Evolutionary conservation across 139 green algal genomes (phyloP), one percentile per base, ranked within the genome.

Genomic region (Marvania coccoides): DNA sequence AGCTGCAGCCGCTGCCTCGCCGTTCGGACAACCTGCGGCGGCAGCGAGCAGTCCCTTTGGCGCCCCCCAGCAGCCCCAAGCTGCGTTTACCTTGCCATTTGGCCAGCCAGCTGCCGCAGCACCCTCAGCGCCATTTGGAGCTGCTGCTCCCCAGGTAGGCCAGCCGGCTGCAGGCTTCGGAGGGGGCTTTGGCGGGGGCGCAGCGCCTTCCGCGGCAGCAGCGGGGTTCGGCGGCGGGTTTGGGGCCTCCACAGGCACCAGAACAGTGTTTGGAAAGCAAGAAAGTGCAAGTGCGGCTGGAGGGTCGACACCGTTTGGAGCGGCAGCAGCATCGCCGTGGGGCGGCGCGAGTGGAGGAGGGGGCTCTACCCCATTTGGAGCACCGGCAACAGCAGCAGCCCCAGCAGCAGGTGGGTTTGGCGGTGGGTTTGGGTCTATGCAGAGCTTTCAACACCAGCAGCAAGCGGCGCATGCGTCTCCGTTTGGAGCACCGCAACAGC

Each of bases 251-350:
- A n/a, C n/a, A n/a, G n/a, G n/a, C n/a, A 6, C 54, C 54, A 57
- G 8, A 12, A 31, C 54, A 54, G 54, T 19, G 12, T 46, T 23
- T 6, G 24, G 23, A 2, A 37, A 73, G 6, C 24, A 58, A 19
- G 40, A 58, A 46, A n/a, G 46, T 31, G 46, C 46, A 55, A n/a
- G 46, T n/a, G 19, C 14, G 39, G 39, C 39, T 47, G 39, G 39
- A n/a, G 39, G 13, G 12, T 47, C 39, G 36, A 63, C 63, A 1
- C 63, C 62, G 4, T 69, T 69, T 61, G 62, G 62, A n/a, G n/a
- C 7, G 48, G 13, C 61, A 69, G 26, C 34, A n/a, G n/a, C n/a
- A n/a, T n/a, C n/a, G n/a, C n/a, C n/a, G n/a, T n/a, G n/a, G n/a
- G 23, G 1, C 10, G 24, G 34, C 4, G 55, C 37, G 15, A 62